Conservation (phyloP, 2,329 filamentous ascomycete genomes). For the Cytospora paraplurivora region DNA sequence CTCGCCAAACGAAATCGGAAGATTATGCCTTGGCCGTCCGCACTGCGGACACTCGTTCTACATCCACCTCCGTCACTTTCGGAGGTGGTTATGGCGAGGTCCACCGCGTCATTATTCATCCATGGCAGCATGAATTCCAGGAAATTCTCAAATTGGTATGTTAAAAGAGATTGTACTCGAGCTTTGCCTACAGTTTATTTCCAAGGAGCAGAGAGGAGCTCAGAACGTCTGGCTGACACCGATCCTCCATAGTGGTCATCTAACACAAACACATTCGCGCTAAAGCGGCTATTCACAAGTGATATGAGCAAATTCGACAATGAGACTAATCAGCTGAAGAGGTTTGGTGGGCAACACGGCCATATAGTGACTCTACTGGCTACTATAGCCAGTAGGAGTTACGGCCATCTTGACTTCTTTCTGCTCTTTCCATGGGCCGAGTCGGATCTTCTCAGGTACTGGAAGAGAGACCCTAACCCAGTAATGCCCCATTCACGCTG, state of each 20-base stretch:
- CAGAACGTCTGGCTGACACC: neutral
- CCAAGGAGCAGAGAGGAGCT: no score
- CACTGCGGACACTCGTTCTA: neutral
- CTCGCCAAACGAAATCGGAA: neutral
- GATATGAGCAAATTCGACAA: neutral
- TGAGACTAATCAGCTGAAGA: conserved; percentile 18
- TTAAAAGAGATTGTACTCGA: neutral
- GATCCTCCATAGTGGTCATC: neutral
- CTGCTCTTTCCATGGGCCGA: conserved; percentile 32
- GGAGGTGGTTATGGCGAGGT: neutral
- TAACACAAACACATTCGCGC: neutral
- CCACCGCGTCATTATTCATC: neutral
- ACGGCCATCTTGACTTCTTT: neutral
- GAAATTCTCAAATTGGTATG: neutral
- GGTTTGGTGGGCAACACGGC: conserved; percentile 22
- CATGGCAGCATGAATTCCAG: neutral
- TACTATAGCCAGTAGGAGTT: conserved; percentile 23
- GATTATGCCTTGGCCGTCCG: neutral
- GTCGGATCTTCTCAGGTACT: conserved; percentile 25
- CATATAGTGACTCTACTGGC: conserved; percentile 31
- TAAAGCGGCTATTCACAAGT: neutral
- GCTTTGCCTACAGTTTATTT: no score
- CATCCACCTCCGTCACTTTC: neutral
- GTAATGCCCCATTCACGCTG: neutral
- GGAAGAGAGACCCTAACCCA: conserved; percentile 6